phyloP scores from a whole-genome alignment of 2,329 filamentous ascomycete species.

The Bipolaris victoriae region DNA sequence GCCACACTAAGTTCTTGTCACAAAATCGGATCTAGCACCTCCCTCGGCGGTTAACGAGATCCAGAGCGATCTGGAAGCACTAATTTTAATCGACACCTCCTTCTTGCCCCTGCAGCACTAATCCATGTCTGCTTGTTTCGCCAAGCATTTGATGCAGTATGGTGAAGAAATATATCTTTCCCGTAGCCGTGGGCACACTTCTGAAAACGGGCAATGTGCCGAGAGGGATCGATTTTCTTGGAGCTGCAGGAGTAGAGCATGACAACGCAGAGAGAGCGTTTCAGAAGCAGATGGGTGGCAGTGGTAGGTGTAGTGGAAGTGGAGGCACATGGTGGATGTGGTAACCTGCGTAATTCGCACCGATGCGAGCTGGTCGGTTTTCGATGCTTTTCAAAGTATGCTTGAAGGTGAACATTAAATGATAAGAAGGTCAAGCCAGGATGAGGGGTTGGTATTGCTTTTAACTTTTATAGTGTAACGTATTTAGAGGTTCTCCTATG shows the following conservation, averaged over 20 bases:
- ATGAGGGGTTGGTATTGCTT: background rate
- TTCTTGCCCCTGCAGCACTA: conserved; percentile 5
- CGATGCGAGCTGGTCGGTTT: background rate
- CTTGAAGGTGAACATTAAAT: background rate
- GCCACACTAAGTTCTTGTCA: background rate
- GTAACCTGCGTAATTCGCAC: background rate
- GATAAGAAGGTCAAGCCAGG: background rate
- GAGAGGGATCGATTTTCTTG: background rate
- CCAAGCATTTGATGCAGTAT: conserved; percentile 23
- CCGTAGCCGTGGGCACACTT: conserved; percentile 22
- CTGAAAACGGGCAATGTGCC: conserved; percentile 12
- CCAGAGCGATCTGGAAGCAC: background rate
- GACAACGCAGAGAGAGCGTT: conserved; percentile 26
- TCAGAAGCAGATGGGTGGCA: conserved; percentile 24
- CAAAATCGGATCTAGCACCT: background rate
- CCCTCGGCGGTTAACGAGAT: background rate
- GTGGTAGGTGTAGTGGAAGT: conserved; percentile 24
- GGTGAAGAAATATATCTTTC: conserved; percentile 28
- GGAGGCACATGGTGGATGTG: conserved; percentile 22
- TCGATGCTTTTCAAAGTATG: background rate
- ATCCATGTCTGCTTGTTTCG: background rate
- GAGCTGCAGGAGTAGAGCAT: conserved; percentile 3
- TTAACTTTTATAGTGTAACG: background rate
- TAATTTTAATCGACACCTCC: background rate
- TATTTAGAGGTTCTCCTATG: background rate